Conservation (phyloP, 805 yeast genomes). For the Candida suzukii region DNA sequence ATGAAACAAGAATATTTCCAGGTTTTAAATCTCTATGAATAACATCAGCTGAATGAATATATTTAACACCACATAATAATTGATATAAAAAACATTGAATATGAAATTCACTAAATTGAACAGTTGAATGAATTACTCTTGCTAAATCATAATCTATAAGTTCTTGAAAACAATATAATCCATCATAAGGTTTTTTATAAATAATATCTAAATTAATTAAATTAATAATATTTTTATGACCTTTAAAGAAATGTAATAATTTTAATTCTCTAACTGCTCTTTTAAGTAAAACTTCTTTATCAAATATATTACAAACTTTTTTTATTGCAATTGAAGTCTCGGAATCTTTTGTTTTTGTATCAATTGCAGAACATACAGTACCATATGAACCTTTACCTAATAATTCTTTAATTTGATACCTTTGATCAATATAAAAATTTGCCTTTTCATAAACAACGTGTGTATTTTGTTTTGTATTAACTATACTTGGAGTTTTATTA, state of each 20-base stretch:
- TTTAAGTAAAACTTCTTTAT: conserved; percentile 57
- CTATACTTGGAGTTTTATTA: not conserved
- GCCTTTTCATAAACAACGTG: conserved; percentile 38
- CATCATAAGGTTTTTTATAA: conserved; percentile 62
- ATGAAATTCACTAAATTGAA: conserved; percentile 79
- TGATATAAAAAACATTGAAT: conserved; percentile 73
- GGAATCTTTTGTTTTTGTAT: conserved; percentile 31
- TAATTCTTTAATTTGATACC: conserved; percentile 50
- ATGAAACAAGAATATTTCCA: conserved; percentile 73
- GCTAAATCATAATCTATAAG: conserved; percentile 77
- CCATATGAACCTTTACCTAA: conserved; percentile 88
- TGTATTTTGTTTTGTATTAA: not conserved
- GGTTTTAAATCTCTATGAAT: conserved; percentile 92
- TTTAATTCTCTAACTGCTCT: conserved; percentile 81
- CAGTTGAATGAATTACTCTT: conserved; percentile 68
- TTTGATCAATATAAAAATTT: conserved; percentile 53
- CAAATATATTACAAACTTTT: conserved; percentile 66
- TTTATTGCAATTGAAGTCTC: conserved; percentile 60
- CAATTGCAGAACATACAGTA: conserved; percentile 70
- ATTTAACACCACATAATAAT: conserved; percentile 77
- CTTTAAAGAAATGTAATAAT: conserved; percentile 74
- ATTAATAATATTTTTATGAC: conserved; percentile 76
- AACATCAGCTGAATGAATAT: conserved; percentile 87
- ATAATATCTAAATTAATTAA: conserved; percentile 72
- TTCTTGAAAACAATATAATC: conserved; percentile 86